Base-by-base conservation (phyloP, 805 yeast genomes). In the Candida tibetensis region DNA sequence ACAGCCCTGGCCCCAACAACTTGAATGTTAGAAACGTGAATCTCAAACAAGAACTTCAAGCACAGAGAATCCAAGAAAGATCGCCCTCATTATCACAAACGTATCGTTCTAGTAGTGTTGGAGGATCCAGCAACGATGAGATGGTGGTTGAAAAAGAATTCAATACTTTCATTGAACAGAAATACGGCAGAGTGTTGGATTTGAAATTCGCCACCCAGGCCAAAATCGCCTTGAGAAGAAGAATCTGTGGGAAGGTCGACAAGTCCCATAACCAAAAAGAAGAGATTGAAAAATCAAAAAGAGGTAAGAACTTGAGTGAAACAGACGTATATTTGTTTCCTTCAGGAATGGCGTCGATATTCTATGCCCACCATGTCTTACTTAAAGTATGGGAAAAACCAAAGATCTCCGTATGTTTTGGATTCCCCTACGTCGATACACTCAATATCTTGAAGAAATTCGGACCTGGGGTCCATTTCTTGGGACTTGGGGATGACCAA, bases 391-490 rank as follows among this genome's bases (percentile, higher is more conserved):
- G 40, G 19, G 37, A 38, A 3, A 40, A 36, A 10, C 57, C 60
- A 5, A 57, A 64, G 44, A 87, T 86, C 57, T 81, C 95, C 1
- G 95, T 89, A 2, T 88, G 96, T 63, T 91, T 86, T 62, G 99
- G 99, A 1, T 89, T 90, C 64, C 96, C 98, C 5, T 93, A 91
- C 60, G 93, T 87, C 19, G 98, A 93, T 58, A 90, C 98, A 0
- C 71, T 88, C 39, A 87, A 86, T 49, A 81, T 93, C 41, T 70
- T 93, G 51, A 74, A 76, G 53, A 91, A 90, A 59, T 93, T 89
- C 72, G 97, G 98, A 12, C 85, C 90, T 3, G 97, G 97, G 26
- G 85, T 84, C 28, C 81, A 81, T 48, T 91, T 89, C 58, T 79
- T 81, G 47, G 96, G 96, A 3, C 67, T 77, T 48, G 96, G 96